phyloP scores from a whole-genome alignment of 495 filamentous ascomycete genomes.

The Trypethelium eluteriae region DNA sequence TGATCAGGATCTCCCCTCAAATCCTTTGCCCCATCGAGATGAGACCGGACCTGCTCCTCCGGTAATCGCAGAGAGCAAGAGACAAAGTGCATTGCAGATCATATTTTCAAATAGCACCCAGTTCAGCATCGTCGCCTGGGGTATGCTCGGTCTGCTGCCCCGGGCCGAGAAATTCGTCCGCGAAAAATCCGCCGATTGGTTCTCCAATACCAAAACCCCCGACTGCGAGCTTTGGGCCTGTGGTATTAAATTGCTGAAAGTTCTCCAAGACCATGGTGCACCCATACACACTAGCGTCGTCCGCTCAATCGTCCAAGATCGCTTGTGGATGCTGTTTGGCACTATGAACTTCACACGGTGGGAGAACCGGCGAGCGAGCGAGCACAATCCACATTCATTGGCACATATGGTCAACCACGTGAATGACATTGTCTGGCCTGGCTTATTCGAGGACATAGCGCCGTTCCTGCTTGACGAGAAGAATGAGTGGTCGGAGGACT shows the following conservation, averaged over 20 bases:
- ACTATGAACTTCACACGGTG: slow-evolving; percentile 27
- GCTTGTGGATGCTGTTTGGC: slow-evolving; percentile 47
- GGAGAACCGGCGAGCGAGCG: slow-evolving; percentile 23
- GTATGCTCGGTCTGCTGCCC: neutral
- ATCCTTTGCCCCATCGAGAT: neutral
- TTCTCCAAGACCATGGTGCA: slow-evolving; percentile 43
- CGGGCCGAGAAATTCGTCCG: neutral
- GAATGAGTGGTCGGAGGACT: neutral
- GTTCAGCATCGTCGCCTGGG: slow-evolving; percentile 8
- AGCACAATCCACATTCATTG: neutral
- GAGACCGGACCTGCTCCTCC: neutral
- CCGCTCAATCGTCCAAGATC: slow-evolving; percentile 40
- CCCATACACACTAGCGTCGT: slow-evolving; percentile 36
- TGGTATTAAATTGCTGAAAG: slow-evolving; percentile 46
- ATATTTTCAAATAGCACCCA: neutral
- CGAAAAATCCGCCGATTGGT: neutral
- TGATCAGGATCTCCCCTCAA: no score
- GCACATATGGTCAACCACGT: neutral
- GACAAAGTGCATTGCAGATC: neutral
- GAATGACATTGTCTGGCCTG: neutral
- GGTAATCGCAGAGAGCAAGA: neutral
- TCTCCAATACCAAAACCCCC: neutral
- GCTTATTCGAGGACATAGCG: slow-evolving; percentile 4
- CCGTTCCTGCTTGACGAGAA: neutral
- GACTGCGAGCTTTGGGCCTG: slow-evolving; percentile 39